Percentiles rank a stretch among this genome's conserved stretches.
Evolutionary conservation across 768 basidiomycete genomes (phyloP).

Genomic region (Crucibulum laeve): DNA sequence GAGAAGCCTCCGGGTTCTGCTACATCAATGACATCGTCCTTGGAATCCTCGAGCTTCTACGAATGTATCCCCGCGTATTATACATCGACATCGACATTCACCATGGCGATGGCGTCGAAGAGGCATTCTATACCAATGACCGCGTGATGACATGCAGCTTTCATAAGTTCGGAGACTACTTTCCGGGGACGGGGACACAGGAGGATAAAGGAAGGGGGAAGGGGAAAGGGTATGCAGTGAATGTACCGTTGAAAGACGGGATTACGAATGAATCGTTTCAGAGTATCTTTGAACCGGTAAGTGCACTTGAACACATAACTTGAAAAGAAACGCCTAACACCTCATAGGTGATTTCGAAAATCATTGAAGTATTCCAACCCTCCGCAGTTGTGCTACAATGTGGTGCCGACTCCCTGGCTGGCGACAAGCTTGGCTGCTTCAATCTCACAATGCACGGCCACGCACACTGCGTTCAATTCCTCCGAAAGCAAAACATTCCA

Average conservation of each 20-base stretch:
- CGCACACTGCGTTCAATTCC: constrained; percentile 84
- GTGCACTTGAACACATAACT: constrained; percentile 19
- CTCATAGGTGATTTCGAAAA: constrained; percentile 77
- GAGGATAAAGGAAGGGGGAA: constrained; percentile 83
- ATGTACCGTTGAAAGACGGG: constrained; percentile 92
- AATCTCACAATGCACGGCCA: constrained; percentile 96
- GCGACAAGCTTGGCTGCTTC: constrained; percentile 94
- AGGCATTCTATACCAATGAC: constrained; percentile 97
- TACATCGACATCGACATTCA: constrained; percentile 99
- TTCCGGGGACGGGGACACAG: constrained; percentile 83
- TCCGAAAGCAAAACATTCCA: constrained; percentile 79
- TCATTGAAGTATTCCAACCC: constrained; percentile 86
- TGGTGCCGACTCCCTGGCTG: constrained; percentile 92
- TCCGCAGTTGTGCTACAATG: constrained; percentile 90
- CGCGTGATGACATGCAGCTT: constrained; percentile 97
- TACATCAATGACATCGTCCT: constrained; percentile 99
- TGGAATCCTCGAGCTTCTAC: constrained; percentile 88
- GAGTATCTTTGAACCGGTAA: constrained; percentile 88
- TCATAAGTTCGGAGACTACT: constrained; percentile 96
- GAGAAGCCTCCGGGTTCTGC: constrained; percentile 97
- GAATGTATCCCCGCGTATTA: constrained; percentile 79
- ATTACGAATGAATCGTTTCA: constrained; percentile 86
- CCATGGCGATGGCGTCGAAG: constrained; percentile 98
- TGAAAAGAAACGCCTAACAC: constrained; percentile 2
- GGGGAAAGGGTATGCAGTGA: constrained; percentile 86